These are phyloP conservation scores for Micromonas commoda DNA, from an alignment of 139 green algal genomes.

Conservation along the genomic window DNA sequence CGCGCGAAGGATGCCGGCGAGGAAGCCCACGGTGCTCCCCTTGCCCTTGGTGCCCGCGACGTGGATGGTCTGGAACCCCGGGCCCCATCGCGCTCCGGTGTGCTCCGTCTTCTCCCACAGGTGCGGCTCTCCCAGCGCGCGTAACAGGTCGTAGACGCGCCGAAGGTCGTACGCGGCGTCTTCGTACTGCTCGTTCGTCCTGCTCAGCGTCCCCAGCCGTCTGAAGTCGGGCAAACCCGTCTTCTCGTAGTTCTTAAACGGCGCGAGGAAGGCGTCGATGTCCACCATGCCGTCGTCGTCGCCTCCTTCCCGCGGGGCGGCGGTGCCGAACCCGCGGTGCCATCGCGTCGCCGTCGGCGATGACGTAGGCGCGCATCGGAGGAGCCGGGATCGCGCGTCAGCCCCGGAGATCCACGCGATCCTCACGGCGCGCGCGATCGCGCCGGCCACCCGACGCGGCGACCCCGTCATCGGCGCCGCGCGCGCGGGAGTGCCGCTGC, in stretches of 20 bases:
- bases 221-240: background rate
- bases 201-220: background rate
- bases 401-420: too few relatives aligned
- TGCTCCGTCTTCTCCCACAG: too few relatives aligned
- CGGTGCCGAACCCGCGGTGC: too few relatives aligned
- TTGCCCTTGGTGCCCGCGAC: slow-evolving; percentile 21
- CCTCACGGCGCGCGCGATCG: too few relatives aligned
- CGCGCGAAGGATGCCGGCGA: background rate
- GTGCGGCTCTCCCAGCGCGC: slow-evolving; percentile 13
- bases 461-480: too few relatives aligned
- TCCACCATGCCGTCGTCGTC: background rate
- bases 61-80: background rate
- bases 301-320: too few relatives aligned
- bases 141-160: background rate
- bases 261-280: background rate
- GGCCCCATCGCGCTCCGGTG: too few relatives aligned
- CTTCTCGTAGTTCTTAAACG: background rate
- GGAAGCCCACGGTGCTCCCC: background rate
- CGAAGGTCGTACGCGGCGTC: background rate
- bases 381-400: too few relatives aligned
- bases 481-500: too few relatives aligned
- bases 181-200: background rate
- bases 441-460: too few relatives aligned
- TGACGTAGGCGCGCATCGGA: too few relatives aligned
- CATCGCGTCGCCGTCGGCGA: too few relatives aligned